Evolutionary conservation across 1,284 basidiomycete species (phyloP).

Genomic region (Vanrija sp.): DNA sequence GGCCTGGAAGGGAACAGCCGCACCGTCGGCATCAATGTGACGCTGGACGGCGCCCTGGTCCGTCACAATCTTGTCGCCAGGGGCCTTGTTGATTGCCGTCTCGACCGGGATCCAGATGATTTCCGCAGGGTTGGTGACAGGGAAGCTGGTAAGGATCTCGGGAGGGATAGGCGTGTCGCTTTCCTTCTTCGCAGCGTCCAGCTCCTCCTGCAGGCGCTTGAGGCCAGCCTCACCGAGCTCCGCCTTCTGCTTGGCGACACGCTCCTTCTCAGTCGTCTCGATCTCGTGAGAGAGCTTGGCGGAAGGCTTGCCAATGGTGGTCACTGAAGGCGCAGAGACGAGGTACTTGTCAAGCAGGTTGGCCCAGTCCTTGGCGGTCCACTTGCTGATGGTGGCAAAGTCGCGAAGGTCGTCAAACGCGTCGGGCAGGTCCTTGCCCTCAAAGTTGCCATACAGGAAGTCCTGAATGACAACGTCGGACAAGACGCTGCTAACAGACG

Average conservation of each 20-base stretch:
- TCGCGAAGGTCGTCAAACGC: conserved; percentile 76
- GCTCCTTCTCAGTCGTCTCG: conserved; percentile 74
- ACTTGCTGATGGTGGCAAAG: conserved; percentile 64
- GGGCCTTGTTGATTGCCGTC: conserved; percentile 51
- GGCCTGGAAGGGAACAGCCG: conserved; percentile 75
- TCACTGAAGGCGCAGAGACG: conserved; percentile 64
- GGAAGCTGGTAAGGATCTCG: conserved; percentile 76
- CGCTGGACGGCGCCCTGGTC: conserved; percentile 53
- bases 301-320: conserved; percentile 83
- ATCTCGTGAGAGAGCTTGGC: conserved; percentile 75
- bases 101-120: conserved; percentile 95
- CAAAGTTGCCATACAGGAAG: conserved; percentile 78
- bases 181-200: conserved; percentile 80
- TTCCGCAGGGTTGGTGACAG: conserved; percentile 75
- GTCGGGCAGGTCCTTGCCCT: conserved; percentile 72
- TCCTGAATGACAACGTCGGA: conserved; percentile 67
- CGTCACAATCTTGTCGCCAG: conserved; percentile 16
- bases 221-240: conserved; percentile 77
- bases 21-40: conserved; percentile 68
- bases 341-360: conserved; percentile 78
- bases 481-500: conserved; percentile 32
- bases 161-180: conserved; percentile 80
- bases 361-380: conserved; percentile 75
- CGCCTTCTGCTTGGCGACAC: conserved; percentile 66
- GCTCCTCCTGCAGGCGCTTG: conserved; percentile 61